Base-by-base conservation (phyloP, 2,329 filamentous ascomycete genomes). In the Verticillium alfalfae region DNA sequence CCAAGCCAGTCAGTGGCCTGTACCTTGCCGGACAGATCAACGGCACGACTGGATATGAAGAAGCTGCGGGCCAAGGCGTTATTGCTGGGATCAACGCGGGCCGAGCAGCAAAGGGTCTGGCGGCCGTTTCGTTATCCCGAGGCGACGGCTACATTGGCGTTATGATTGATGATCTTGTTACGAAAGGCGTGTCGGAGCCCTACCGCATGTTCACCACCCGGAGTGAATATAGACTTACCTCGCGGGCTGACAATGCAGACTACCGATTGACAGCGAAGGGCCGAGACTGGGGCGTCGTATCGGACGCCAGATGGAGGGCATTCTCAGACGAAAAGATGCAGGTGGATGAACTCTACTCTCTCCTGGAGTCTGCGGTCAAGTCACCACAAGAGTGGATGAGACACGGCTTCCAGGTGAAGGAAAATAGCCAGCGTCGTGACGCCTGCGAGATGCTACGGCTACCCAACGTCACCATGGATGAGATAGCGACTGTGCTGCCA, bases 171-270 rank as follows among this genome's bases (percentile, higher is more conserved):
- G 95, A 99, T 73, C 86, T 99, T 41, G 88, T 96, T 71, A 98
- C 94, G 26, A 98, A 97, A 76, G 95, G 95, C 57, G 95, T 99
- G 36, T 93, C 91, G 2, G 95, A 99, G 72, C 95, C 95, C 1
- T 99, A 99, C 76, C 88, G 95, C 67, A 98, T 99, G 93, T 99
- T 99, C 79, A 99, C 95, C 2, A 91, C 91, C 6, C 88, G 95
- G 66, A 96, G 91, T 77, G 95, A 99, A 78, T 99, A 96, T 76
- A 91, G 95, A 65, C 93, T 99, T 84, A 92, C 89, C 54, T 87
- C 92, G 2, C 89, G 95, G 65, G 89, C 95, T 56, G 95, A 99
- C 78, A 99, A 99, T 71, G 95, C 95, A 39, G 95, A 99, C 75
- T 75, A 89, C 5, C 88, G 95, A 2, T 85, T 99, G 36, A 98